Evolutionary conservation across 306 rosid species (phyloP).

Genomic region (Gillenia trifoliata): DNA sequence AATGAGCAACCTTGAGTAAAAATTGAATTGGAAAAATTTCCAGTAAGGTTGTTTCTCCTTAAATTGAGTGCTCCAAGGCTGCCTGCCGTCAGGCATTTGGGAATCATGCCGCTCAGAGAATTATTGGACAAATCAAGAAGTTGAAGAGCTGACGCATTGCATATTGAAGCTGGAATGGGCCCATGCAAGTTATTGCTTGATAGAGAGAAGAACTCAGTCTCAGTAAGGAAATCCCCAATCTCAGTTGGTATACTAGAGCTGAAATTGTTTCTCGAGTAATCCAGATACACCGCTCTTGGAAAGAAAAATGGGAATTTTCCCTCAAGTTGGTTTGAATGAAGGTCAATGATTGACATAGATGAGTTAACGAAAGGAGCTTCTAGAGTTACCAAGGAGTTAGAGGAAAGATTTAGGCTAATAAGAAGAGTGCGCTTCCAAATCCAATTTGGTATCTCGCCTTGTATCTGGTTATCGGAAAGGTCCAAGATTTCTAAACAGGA

Average conservation of each 20-base stretch:
- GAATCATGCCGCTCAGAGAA: constrained; percentile 18
- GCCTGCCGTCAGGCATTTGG: background rate
- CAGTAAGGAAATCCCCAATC: no score
- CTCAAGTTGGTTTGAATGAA: constrained; percentile 33
- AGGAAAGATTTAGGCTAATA: background rate
- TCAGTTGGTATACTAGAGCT: no score
- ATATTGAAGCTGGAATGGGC: constrained; percentile 9
- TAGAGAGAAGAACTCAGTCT: no score
- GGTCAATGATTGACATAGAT: constrained; percentile 13
- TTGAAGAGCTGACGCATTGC: background rate
- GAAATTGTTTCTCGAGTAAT: constrained; percentile 36
- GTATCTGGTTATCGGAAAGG: constrained; percentile 25
- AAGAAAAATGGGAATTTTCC: constrained; percentile 25
- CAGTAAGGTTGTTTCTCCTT: constrained; percentile 13
- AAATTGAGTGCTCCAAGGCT: background rate
- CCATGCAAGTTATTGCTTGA: no score
- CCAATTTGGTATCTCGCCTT: constrained; percentile 22
- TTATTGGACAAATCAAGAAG: constrained; percentile 25
- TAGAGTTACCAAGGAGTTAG: background rate
- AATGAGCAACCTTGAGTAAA: background rate
- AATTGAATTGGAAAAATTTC: constrained; percentile 14
- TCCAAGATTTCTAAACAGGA: background rate
- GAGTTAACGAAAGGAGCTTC: background rate
- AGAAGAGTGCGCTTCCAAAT: background rate
- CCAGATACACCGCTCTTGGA: background rate